Conservation (phyloP, 2,329 filamentous ascomycete species). For the Xylariaceae sp. region DNA sequence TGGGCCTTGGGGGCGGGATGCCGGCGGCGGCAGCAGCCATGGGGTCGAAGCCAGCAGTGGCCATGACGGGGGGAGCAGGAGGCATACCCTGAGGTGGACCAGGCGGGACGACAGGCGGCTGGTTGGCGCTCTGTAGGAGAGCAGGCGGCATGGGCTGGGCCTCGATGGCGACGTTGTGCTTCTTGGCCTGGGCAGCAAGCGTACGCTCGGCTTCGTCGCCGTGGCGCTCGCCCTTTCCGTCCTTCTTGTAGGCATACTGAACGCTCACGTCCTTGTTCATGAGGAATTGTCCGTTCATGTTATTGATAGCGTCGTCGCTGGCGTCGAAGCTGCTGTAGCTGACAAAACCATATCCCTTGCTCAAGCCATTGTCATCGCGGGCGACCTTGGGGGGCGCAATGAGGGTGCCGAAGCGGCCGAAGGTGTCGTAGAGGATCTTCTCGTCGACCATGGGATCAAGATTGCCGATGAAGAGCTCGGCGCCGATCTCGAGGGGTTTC, state of each 20-base stretch:
- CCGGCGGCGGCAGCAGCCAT: conserved; percentile 30
- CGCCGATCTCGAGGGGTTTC: conserved; percentile 87
- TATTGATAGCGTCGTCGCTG: conserved; percentile 83
- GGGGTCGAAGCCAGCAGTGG: conserved; percentile 25
- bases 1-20: conserved; percentile 37
- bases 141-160: conserved; percentile 71
- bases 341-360: conserved; percentile 95
- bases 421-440: conserved; percentile 91
- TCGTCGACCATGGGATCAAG: conserved; percentile 92
- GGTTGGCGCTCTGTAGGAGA: conserved; percentile 50
- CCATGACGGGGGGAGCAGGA: conserved; percentile 26
- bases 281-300: conserved; percentile 94
- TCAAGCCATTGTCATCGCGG: conserved; percentile 80
- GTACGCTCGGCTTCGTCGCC: conserved; percentile 91
- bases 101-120: conserved; percentile 11
- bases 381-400: conserved; percentile 86
- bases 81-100: conserved; percentile 21
- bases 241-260: conserved; percentile 99
- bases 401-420: conserved; percentile 84
- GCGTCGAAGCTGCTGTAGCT: conserved; percentile 91
- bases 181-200: conserved; percentile 87
- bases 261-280: conserved; percentile 96
- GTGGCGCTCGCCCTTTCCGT: conserved; percentile 93
- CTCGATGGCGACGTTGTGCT: conserved; percentile 85
- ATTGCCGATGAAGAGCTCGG: conserved; percentile 95